Base-by-base conservation (phyloP, 225 moss, liverwort and hornwort genomes). In the Asterella californica region DNA sequence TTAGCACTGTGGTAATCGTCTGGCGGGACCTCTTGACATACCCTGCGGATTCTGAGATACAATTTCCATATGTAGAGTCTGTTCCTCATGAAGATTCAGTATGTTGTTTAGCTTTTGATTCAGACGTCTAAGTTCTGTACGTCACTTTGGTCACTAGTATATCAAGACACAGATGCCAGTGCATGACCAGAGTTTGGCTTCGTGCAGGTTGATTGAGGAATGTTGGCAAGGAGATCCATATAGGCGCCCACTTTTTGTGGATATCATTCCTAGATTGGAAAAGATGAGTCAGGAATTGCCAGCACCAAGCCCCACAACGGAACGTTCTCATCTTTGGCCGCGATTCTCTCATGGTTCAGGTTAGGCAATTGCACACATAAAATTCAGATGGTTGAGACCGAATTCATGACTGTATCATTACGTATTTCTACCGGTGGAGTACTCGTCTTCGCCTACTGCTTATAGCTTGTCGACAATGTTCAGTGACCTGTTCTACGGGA, bases 211-310 rank as follows among this genome's bases (percentile, higher is more conserved):
- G 79, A 84, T 87, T 70, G 0, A 76, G 33, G 60, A 70, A 29
- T 88, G 87, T 71, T 88, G 87, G 87, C 47, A 85, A 15, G 80
- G 52, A 59, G 54, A 81, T 50, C 80, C 82, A 55, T 25, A n/a
- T 9, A 42, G 1, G 53, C 84, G 87, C 68, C 87, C 87, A 11
- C 59, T 77, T 38, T 87, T 80, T 75, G 77, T 79, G 49, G 42
- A 80, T n/a, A 81, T 87, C 10, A 87, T 87, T 63, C 74, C 59
- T 12, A 80, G 74, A 70, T 62, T 87, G 49, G 87, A 87, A 75
- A 78, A 65, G 62, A 80, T 87, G 4, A 33, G 15, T 11, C 64
- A 22, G 2, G 46, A 36, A 12, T 8, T 78, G 19, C 33, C 9
- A 52, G 38, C 42, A n/a, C 32, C 63, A 15, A 54, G 5, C 30